These are phyloP conservation scores for Boletus coccyginus DNA, from an alignment of 768 basidiomycete species.

Conservation along the genomic window DNA sequence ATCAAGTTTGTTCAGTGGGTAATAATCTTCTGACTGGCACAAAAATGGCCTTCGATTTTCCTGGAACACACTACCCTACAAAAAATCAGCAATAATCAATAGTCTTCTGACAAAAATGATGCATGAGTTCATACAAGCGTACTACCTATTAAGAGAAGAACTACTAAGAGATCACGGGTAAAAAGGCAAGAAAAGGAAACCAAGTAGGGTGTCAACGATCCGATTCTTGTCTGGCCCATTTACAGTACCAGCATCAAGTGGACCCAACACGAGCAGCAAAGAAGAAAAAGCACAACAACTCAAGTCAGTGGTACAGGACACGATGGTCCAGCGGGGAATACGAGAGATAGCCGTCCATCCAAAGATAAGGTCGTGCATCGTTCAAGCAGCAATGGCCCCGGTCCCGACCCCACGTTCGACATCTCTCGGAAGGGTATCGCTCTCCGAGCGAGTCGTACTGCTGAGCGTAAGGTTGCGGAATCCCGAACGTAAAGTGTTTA, in stretches of 20 bases:
- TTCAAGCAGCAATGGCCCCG: slow-evolving; percentile 11
- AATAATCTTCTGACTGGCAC: too few relatives aligned
- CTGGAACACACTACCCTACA: too few relatives aligned
- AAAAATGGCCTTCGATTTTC: too few relatives aligned
- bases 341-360: not conserved
- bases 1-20: too few relatives aligned
- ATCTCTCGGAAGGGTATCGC: slow-evolving; percentile 29
- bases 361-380: not conserved
- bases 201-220: not conserved
- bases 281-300: not conserved
- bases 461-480: slow-evolving; percentile 25
- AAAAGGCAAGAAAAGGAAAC: not conserved
- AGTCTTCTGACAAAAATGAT: too few relatives aligned
- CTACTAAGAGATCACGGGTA: not conserved
- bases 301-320: not conserved
- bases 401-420: slow-evolving; percentile 23
- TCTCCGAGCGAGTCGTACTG: slow-evolving; percentile 16
- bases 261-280: not conserved
- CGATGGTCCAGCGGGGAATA: not conserved
- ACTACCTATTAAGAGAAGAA: not conserved
- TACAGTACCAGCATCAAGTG: not conserved
- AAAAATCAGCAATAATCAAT: too few relatives aligned
- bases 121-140: not conserved
- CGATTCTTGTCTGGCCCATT: not conserved
- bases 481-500: slow-evolving; percentile 25